Evolutionary conservation across 331 rosid genomes (phyloP), one percentile per base, ranked within the genome.

Genomic region (Pyracantha coccinea): DNA sequence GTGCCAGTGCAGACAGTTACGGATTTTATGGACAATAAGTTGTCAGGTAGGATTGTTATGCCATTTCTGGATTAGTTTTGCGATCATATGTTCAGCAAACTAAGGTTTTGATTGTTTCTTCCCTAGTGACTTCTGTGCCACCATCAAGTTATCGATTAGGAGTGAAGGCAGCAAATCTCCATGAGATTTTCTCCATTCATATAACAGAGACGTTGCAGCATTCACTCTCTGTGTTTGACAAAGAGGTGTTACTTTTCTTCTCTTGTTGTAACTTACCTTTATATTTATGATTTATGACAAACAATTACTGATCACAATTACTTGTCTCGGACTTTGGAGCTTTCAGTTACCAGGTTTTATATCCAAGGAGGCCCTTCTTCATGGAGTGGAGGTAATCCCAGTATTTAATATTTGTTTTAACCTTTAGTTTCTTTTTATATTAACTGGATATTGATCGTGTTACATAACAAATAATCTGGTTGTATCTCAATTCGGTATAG

Each of bases 71-170:
- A 38, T 13, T 68, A 54, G 35, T 70, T 76, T 61, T 82, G 55
- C 79, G 8, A 58, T 38, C 44, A 59, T 76, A 60, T 81, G 44
- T 58, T 68, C 53, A 23, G 20, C 35, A 66, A 67, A 61, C 84
- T 72, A 54, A 54, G 62, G 59, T 81, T 55, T 4, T 4, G 8
- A 0, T 57, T 21, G 11, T 21, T 54, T 74, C 72, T 80, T 84
- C 65, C 63, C 70, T 78, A 92, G 99, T 59, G 57, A 81, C 91
- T 79, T 86, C 92, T 74, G 72, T 90, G 64, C 99, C 97, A 1
- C 77, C 92, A 0, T 94, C 99, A 81, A 94, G 99, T 85, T 92
- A 94, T 73, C 96, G 99, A 32, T 83, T 94, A 86, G 99, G 99
- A 66, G 97, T 94, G 82, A 92, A 86, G 80, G 93, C 97, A 66